These are phyloP conservation scores for Mrakia hoshinonis DNA, from an alignment of 768 basidiomycete species.

Conservation along the genomic window DNA sequence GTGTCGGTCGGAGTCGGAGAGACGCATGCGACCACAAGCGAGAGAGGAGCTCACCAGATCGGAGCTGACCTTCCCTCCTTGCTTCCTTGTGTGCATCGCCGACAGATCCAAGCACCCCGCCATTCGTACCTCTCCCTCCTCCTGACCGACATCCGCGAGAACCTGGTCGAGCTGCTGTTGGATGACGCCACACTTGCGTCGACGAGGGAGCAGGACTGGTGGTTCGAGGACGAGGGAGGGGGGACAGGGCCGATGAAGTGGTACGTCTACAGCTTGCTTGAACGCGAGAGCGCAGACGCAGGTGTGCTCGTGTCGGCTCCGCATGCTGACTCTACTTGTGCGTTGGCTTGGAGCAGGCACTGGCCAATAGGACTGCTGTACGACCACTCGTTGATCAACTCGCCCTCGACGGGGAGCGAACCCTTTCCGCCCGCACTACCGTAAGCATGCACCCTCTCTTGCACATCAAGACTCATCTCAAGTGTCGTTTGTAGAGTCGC, in stretches of 20 bases:
- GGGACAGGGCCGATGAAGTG: slow-evolving; percentile 30
- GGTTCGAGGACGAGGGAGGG: slow-evolving; percentile 73
- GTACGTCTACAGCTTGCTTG: slow-evolving; percentile 25
- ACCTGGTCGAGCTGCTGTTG: slow-evolving; percentile 84
- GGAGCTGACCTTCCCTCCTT: neutral
- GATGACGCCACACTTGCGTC: slow-evolving; percentile 69
- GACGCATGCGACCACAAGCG: neutral
- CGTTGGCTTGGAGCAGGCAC: slow-evolving; percentile 55
- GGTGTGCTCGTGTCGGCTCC: neutral
- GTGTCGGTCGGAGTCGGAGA: neutral
- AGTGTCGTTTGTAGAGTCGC: slow-evolving; percentile 32
- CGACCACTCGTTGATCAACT: slow-evolving; percentile 50
- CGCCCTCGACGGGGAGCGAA: slow-evolving; percentile 43
- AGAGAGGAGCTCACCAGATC: neutral
- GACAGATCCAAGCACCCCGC: slow-evolving; percentile 60
- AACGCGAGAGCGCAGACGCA: neutral
- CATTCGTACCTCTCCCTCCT: slow-evolving; percentile 88
- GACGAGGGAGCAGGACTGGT: slow-evolving; percentile 85
- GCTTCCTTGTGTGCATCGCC: neutral
- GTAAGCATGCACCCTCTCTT: slow-evolving; percentile 46
- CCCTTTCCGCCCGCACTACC: slow-evolving; percentile 17
- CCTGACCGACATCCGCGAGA: slow-evolving; percentile 76
- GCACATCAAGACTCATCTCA: slow-evolving; percentile 75
- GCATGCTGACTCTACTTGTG: neutral
- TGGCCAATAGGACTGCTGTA: slow-evolving; percentile 95